A percentile compares a stretch with the other conserved stretches of the same genome.
These are phyloP conservation scores for Boletus eberwhitei DNA, from an alignment of 768 basidiomycete genomes.

Conservation along the genomic window DNA sequence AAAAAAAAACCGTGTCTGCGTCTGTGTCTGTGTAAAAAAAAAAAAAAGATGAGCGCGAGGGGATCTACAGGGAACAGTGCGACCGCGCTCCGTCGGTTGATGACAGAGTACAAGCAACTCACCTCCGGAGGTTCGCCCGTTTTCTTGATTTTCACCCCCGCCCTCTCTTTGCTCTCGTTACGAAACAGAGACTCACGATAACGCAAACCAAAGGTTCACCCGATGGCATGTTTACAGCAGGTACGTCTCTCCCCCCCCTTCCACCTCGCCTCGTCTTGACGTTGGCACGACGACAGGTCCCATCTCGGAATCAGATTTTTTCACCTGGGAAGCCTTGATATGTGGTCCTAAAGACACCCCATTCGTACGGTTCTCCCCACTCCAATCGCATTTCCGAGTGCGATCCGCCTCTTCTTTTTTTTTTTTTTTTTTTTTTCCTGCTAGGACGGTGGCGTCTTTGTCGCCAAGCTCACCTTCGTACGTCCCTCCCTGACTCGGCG, in stretches of 20 bases:
- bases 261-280: too few species aligned
- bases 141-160: background rate
- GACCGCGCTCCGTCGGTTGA: constrained; percentile 80
- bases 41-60: constrained; percentile 48
- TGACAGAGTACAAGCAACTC: constrained; percentile 91
- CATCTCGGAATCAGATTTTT: constrained; percentile 88
- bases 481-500: background rate
- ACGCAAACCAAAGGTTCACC: constrained; percentile 56
- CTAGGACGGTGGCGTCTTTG: constrained; percentile 93
- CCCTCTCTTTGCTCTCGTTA: too few species aligned
- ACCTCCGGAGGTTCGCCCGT: constrained; percentile 63
- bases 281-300: constrained; percentile 51
- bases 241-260: constrained; percentile 29
- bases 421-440: too few species aligned
- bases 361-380: constrained; percentile 51
- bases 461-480: constrained; percentile 89
- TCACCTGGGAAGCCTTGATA: constrained; percentile 94
- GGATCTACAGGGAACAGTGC: constrained; percentile 42
- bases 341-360: constrained; percentile 93
- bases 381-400: too few species aligned
- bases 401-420: too few species aligned
- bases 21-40: too few species aligned
- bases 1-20: too few species aligned
- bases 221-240: constrained; percentile 96
- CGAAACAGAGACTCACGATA: background rate